Evolutionary conservation across 2,329 filamentous ascomycete genomes (phyloP).

Genomic region (Proliferodiscus dingleyae): DNA sequence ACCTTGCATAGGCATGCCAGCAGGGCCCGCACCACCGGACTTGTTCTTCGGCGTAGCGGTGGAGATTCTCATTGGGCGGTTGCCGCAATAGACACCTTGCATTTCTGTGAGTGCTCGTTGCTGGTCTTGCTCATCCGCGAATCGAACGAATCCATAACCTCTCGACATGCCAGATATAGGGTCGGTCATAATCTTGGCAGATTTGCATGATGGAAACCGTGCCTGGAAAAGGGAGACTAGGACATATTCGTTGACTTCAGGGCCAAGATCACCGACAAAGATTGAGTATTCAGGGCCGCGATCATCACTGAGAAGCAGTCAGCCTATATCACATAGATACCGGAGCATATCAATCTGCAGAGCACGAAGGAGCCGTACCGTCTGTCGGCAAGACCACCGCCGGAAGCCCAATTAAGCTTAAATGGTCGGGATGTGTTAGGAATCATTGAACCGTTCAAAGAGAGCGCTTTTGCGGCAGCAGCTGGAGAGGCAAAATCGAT

Average conservation of each 20-base stretch:
- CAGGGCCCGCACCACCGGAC: conserved; percentile 47
- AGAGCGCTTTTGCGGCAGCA: conserved; percentile 86
- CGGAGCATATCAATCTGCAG: conserved; percentile 28
- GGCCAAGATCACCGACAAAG: conserved; percentile 95
- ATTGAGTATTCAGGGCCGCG: conserved; percentile 95
- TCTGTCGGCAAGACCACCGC: conserved; percentile 89
- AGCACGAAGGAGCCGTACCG: conserved; percentile 57
- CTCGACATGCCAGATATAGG: conserved; percentile 96
- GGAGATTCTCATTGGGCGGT: conserved; percentile 96
- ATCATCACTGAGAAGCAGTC: conserved; percentile 62
- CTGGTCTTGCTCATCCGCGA: conserved; percentile 92
- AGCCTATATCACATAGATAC: conserved; percentile 11
- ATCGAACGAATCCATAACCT: conserved; percentile 96
- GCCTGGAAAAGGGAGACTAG: conserved; percentile 95
- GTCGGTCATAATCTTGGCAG: conserved; percentile 99
- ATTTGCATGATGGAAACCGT: conserved; percentile 96
- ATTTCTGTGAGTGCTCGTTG: conserved; percentile 95
- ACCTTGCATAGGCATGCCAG: conserved; percentile 44
- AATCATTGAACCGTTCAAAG: conserved; percentile 80
- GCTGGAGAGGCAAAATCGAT: conserved; percentile 84
- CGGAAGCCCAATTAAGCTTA: conserved; percentile 99
- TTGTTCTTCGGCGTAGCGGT: conserved; percentile 97
- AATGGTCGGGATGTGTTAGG: conserved; percentile 93
- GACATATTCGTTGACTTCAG: conserved; percentile 98
- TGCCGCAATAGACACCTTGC: conserved; percentile 99